Evolutionary conservation across 495 filamentous ascomycete genomes (phyloP), one percentile per base, ranked within the genome.

Genomic region (Aspergillus affinis): DNA sequence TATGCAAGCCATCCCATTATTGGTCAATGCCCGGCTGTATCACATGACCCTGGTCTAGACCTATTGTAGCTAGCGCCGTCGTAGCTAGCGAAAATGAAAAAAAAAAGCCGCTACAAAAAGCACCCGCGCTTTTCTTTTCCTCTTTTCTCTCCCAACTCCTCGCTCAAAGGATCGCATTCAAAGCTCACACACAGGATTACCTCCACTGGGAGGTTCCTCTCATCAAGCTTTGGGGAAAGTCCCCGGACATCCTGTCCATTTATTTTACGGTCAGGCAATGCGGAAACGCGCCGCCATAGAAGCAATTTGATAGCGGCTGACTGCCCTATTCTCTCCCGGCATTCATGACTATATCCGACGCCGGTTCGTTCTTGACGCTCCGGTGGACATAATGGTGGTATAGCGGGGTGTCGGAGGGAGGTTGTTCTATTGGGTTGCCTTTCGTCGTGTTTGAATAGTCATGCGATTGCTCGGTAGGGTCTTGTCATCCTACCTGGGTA

Each of bases 221-320:
- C 64, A 67, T 56, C 66, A 73, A 76, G 70, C 53, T 54, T 66
- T 53, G 94, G 93, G 94, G 92, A 98, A 98, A 98, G 94, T 98
- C 94, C 94, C 93, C 94, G 93, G 94, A 98, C 92, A 89, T 63
- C 84, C 83, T 84, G 84, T 78, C 78, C 76, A 41, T 65, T 67
- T 68, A 63, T 65, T 64, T 55, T 58, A 62, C 51, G 70, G 73
- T 64, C 74, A 81, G 82, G 80, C 83, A 82, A 68, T 81, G 90
- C 91, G 91, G 89, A 95, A 95, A 97, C 90, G 90, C 90, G 89
- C 90, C 92, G 90, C 91, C 92, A 94, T 90, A 97, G 86, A 96
- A 96, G 91, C 91, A 95, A 86, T 75, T 86, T 84, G 85, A 83
- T 83, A 81, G 86, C 87, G 84, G 82, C 84, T 86, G 71, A 83